Conservation (phyloP, 768 basidiomycete species). For the Boletus sp. region DNA sequence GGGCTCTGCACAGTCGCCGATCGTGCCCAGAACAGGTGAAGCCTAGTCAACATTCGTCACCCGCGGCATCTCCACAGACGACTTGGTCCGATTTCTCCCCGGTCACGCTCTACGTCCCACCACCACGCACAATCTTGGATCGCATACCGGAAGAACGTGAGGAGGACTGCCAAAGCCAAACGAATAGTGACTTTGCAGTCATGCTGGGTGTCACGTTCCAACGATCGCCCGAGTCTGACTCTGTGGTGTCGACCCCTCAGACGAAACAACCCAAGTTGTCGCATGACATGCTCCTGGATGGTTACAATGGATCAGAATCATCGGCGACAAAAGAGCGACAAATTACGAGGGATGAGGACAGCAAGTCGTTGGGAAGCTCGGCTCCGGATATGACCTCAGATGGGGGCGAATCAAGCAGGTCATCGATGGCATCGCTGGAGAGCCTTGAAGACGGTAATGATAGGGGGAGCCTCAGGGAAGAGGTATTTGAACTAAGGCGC, state of each 20-base stretch:
- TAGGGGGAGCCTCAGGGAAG: conserved; percentile 25
- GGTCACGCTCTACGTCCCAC: conserved; percentile 16
- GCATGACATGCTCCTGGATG: not conserved
- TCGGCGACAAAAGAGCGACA: not conserved
- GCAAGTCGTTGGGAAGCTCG: conserved; percentile 18
- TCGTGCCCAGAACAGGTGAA: conserved; percentile 1
- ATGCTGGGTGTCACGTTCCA: conserved; percentile 14
- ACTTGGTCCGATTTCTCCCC: conserved; percentile 33
- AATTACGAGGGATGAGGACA: conserved; percentile 12
- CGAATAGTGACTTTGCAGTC: conserved; percentile 10
- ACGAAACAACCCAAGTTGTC: not conserved
- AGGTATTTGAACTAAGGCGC: conserved; percentile 44
- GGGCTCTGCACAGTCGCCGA: conserved; percentile 7
- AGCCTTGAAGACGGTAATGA: conserved; percentile 18
- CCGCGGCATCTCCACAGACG: conserved; percentile 13
- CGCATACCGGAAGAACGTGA: conserved; percentile 33
- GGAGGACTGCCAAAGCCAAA: conserved; percentile 23
- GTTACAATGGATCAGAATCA: not conserved
- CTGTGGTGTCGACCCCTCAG: not conserved
- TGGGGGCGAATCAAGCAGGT: conserved; percentile 20
- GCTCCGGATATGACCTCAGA: conserved; percentile 28
- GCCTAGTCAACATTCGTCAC: not conserved
- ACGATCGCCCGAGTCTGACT: conserved; percentile 10
- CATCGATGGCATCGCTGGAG: conserved; percentile 25
- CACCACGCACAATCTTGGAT: conserved; percentile 19